phyloP scores from a whole-genome alignment of 2,329 filamentous ascomycete genomes.

The Colletotrichum siamense region DNA sequence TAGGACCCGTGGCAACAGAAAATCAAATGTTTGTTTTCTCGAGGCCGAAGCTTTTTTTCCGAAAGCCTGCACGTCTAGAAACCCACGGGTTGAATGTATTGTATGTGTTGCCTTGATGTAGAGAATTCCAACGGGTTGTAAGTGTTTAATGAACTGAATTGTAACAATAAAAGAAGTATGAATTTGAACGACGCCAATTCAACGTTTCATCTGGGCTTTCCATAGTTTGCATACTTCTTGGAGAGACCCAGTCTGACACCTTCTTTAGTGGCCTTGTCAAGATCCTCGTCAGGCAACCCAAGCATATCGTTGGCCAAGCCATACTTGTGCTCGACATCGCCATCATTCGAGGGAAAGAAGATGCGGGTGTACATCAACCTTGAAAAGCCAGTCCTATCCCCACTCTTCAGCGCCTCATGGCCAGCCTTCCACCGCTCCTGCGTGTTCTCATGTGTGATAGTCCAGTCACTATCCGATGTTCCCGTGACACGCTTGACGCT shows the following conservation, averaged over 20 bases:
- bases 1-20: background rate
- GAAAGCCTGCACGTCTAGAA: background rate
- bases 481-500: slow-evolving; percentile 64
- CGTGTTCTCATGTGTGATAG: slow-evolving; percentile 51
- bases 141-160: background rate
- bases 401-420: slow-evolving; percentile 45
- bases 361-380: slow-evolving; percentile 59
- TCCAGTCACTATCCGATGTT: slow-evolving; percentile 66
- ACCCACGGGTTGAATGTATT: background rate
- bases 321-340: slow-evolving; percentile 46
- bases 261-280: slow-evolving; percentile 60
- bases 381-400: slow-evolving; percentile 46
- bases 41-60: background rate
- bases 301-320: slow-evolving; percentile 54
- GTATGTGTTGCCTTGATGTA: background rate
- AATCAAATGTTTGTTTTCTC: background rate
- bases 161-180: background rate
- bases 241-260: slow-evolving; percentile 46
- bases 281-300: slow-evolving; percentile 61
- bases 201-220: background rate
- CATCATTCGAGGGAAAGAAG: slow-evolving; percentile 51
- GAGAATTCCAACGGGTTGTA: background rate
- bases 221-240: background rate
- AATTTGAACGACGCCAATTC: background rate
- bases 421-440: slow-evolving; percentile 55